Conservation (phyloP, 257 asterid species). For the Gynochthodes officinalis region DNA sequence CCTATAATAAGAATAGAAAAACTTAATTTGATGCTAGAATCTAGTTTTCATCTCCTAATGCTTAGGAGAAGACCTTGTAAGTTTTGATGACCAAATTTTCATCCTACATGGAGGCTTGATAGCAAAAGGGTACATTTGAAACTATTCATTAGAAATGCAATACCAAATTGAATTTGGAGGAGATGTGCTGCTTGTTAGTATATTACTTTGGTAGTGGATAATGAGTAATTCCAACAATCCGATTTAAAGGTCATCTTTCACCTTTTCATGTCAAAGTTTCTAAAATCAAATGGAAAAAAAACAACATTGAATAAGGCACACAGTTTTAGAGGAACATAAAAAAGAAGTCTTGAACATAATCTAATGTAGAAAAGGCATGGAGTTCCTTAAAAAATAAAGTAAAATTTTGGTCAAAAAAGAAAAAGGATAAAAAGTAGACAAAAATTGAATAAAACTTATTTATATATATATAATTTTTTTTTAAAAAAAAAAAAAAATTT, state of each 20-base stretch:
- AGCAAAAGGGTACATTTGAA: not conserved
- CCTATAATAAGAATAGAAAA: not conserved
- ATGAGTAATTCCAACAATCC: not conserved
- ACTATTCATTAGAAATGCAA: not conserved
- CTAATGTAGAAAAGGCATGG: not conserved
- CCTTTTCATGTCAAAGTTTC: not conserved
- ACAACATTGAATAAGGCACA: not conserved
- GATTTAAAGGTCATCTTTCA: not conserved
- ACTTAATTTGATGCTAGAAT: not conserved
- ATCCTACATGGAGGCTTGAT: not conserved
- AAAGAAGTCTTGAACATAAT: not conserved
- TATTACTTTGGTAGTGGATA: not conserved
- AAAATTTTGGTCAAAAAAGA: no score
- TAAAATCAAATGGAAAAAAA: not conserved
- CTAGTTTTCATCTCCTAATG: not conserved
- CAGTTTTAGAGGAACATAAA: not conserved
- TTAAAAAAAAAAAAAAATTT: no score
- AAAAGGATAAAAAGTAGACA: no score
- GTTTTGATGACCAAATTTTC: not conserved
- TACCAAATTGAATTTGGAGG: not conserved
- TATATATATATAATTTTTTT: no score
- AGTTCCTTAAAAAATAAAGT: no score
- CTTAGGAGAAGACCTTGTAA: not conserved
- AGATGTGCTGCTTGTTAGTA: no score
- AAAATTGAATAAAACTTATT: no score